Base-by-base conservation (phyloP, 2,329 filamentous ascomycete species). In the Aspergillus sp. region DNA sequence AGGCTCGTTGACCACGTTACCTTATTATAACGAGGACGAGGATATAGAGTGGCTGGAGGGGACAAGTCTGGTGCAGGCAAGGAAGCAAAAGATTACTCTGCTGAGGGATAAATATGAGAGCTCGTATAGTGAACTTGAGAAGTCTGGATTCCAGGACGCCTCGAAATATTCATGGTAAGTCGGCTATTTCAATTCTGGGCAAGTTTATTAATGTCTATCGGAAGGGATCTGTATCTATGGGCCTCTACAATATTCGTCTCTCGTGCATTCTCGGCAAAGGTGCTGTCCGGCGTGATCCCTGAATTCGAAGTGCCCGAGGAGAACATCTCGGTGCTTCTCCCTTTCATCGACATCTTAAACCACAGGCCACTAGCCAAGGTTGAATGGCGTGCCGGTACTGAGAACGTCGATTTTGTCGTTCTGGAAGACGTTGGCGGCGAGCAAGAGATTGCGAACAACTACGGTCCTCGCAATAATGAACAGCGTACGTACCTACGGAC, bases 391-490 rank as follows among this genome's bases (percentile, higher is more conserved):
- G 76, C 76, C 57, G 74, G 71, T 2, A 65, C 68, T 7, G 63
- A 71, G 54, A 70, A 72, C 59, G 72, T 80, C 27, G 69, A 68
- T 6, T 68, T 80, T 43, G 68, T 76, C 41, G 76, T 81, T 2
- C 70, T 81, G 21, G 73, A 79, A 11, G 67, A 74, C 7, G 81
- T 87, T 64, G 49, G 62, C 4, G 73, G 83, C 0, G 85, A 86
- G 0, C 71, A 84, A 31, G 79, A 83, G 62, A 73, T 83, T 23
- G 87, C 81, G 66, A 90, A 90, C 76, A 91, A 90, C 70, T 92
- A 92, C 67, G 89, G 89, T 31, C 74, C 79, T n/a, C 90, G 90
- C 72, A 90, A 88, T 6, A 92, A 91, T 66, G 88, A 87, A 58
- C 87, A 90, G 74, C 76, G 79, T 76, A 60, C 47, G 74, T 40